phyloP scores from a whole-genome alignment of 2,329 filamentous ascomycete genomes.

The Fusarium nygamai region DNA sequence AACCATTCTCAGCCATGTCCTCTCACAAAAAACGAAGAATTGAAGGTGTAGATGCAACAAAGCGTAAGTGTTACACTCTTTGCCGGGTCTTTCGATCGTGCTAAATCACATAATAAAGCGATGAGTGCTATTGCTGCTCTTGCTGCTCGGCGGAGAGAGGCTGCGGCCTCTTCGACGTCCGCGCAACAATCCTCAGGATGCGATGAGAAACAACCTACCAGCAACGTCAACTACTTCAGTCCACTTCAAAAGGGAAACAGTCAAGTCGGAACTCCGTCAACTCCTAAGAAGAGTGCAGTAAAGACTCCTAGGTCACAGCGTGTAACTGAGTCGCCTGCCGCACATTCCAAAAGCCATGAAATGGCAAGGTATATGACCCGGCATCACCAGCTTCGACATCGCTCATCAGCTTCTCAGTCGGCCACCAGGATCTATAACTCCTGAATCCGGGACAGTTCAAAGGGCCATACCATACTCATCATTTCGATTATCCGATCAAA shows the following conservation, averaged over 20 bases:
- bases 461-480: slow-evolving; percentile 54
- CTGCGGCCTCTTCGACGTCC: slow-evolving; percentile 18
- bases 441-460: slow-evolving; percentile 6
- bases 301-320: slow-evolving; percentile 22
- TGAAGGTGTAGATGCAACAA: slow-evolving; percentile 42
- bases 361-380: slow-evolving; percentile 25
- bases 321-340: slow-evolving; percentile 12
- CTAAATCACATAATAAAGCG: slow-evolving; percentile 3
- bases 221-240: slow-evolving; percentile 45
- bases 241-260: slow-evolving; percentile 37
- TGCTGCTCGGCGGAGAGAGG: slow-evolving; percentile 47
- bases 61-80: slow-evolving; percentile 40
- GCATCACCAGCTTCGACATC: not conserved
- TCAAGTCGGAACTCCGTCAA: slow-evolving; percentile 9
- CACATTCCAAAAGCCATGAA: slow-evolving; percentile 10
- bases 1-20: slow-evolving; percentile 36
- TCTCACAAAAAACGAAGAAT: slow-evolving; percentile 50
- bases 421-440: not conserved
- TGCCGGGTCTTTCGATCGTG: not conserved
- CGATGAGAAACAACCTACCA: slow-evolving; percentile 32
- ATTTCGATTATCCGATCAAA: slow-evolving; percentile 57
- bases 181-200: slow-evolving; percentile 15
- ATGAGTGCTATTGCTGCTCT: slow-evolving; percentile 52
- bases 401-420: slow-evolving; percentile 19
- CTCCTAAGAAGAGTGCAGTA: slow-evolving; percentile 31